Evolutionary conservation across 306 rosid genomes (phyloP), one percentile per base, ranked within the genome.

Genomic region (Trifolium fragiferum): DNA sequence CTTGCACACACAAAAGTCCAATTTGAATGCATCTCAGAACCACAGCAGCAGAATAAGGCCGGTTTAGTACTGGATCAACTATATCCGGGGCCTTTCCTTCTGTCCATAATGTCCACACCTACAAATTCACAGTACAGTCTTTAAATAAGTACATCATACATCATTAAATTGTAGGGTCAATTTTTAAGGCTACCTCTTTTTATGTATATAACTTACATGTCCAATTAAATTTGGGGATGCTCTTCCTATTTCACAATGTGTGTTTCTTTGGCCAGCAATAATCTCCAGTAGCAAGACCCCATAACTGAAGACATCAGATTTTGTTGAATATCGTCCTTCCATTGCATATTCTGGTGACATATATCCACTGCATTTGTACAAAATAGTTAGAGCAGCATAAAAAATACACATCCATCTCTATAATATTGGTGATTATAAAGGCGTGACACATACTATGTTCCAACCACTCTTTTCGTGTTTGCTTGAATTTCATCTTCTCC

Each of bases 21-120:
- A 85, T 86, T 27, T 85, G 86, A 16, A 87, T 49, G 80, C 93
- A 90, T 78, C 86, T 85, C 11, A 70, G 8, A 43, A 77, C 83
- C 74, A 80, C 68, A 10, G 4, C 30, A 16, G 14, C 12, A 35
- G 49, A 57, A 47, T 47, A 60, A 30, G 85, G 65, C 30, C 74
- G 72, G 20, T 37, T 79, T 10, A 83, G 1, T 13, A 70, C 20
- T 38, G 79, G 5, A 66, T 89, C 92, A 7, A 89, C 79, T 8
- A 84, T 35, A 54, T 30, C 33, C 33, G 4, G 0, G 33, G 33
- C 33, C 79, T 7, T 82, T 0, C 78, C 86, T 55, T 81, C 82
- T 23, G 25, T 87, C 97, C 95, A 89, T 7, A 84, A 75, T 3
- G 80, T 78, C 97, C 92, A 91, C 8, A 67, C 89, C 95, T 91